A percentile compares a stretch with the other conserved stretches of the same genome.
Evolutionary conservation across 352 stramenopile genomes (phyloP).

Genomic region (Globisporangium mamillatum): DNA sequence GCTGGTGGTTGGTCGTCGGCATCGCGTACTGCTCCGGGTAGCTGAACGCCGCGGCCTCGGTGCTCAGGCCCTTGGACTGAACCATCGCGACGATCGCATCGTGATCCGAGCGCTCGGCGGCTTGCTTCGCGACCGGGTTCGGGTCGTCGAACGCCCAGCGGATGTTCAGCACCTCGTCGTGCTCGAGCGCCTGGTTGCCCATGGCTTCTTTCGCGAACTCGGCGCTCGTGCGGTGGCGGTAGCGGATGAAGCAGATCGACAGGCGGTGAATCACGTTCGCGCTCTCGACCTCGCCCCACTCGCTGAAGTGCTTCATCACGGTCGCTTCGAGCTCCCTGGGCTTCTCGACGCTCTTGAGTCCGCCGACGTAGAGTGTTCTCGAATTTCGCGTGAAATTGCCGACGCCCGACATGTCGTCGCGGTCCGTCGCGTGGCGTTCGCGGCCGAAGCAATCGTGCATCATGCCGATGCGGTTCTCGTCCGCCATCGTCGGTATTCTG

Average conservation of each 20-base stretch:
- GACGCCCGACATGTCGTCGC: slow-evolving; percentile 92
- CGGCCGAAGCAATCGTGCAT: slow-evolving; percentile 93
- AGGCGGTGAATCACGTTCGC: slow-evolving; percentile 93
- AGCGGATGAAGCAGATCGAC: slow-evolving; percentile 90
- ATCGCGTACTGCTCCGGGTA: slow-evolving; percentile 81
- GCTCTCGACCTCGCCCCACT: slow-evolving; percentile 93
- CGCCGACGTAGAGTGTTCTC: slow-evolving; percentile 90
- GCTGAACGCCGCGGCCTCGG: slow-evolving; percentile 63
- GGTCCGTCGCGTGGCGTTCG: slow-evolving; percentile 87
- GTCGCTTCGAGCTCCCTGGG: slow-evolving; percentile 55
- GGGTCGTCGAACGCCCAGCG: slow-evolving; percentile 93
- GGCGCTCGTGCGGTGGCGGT: slow-evolving; percentile 70
- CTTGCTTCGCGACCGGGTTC: slow-evolving; percentile 91
- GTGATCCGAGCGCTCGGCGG: slow-evolving; percentile 78
- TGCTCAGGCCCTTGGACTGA: slow-evolving; percentile 59
- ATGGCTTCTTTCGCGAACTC: slow-evolving; percentile 90
- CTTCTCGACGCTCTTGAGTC: slow-evolving; percentile 61
- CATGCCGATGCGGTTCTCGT: slow-evolving; percentile 77
- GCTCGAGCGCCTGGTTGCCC: slow-evolving; percentile 85
- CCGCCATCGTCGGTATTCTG: slow-evolving; percentile 69
- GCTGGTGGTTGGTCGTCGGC: slow-evolving; percentile 63
- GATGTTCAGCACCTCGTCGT: slow-evolving; percentile 90
- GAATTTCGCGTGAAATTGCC: slow-evolving; percentile 91
- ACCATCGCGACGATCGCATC: slow-evolving; percentile 89
- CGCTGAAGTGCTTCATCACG: slow-evolving; percentile 87